Base-by-base conservation (phyloP, 257 asterid species). In the Rehmannia glutinosa region DNA sequence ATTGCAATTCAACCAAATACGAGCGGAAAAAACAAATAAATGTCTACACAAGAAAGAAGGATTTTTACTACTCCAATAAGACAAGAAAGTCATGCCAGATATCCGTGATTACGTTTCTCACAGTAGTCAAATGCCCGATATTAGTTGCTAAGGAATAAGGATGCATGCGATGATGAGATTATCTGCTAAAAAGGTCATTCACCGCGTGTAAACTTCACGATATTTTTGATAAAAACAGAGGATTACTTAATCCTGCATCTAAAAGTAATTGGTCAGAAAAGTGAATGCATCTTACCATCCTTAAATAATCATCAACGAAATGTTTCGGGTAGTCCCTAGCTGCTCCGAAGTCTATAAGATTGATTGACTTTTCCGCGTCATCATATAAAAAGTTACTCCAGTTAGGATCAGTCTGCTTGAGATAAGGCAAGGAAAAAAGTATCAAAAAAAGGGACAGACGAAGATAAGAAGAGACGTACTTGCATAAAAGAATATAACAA, bases 331-430 rank as follows among this genome's bases (percentile, higher is more conserved):
- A 93, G 65, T 78, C 96, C 69, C 90, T 90, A 68, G 98, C 92
- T 68, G 98, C 98, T 60, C 98, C 98, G 35, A 92, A 92, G 84
- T 92, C 98, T 52, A 92, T 90, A 71, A 92, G 98, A 64, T 92
- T 92, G 79, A 92, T 82, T 42, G 82, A 63, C 64, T 81, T 87
- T 25, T 68, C 55, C 68, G 75, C 67, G 41, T 81, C 89, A 19
- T 93, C 87, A 58, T 87, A 93, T 43, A 93, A 77, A 68, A 93
- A 93, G 82, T 93, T 93, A 43, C 97, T 90, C 97, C 98, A 93
- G 64, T 93, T 93, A n/a, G 98, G 98, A 86, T 93, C 98, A 68
- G 98, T 93, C 98, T 93, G 98, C 89, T 72, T 74, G 62, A 72
- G 70, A 66, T 51, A 69, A 75, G 61, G 59, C 69, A 65, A 47